Base-by-base conservation (phyloP, 164 flowering plant species). In the Magnolia changhungtana region DNA sequence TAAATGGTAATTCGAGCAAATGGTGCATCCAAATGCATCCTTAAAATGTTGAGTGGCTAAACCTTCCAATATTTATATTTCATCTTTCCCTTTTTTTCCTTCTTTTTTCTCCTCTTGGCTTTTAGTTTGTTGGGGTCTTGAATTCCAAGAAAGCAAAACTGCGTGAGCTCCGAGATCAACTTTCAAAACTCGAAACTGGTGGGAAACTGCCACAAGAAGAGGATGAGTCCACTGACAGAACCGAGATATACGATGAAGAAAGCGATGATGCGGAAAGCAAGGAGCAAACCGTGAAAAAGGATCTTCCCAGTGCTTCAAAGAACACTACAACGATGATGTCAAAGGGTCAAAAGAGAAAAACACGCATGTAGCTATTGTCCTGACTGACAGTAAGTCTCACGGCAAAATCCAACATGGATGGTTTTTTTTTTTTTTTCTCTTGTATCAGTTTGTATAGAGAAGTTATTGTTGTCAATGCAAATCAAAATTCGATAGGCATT, bases 101-200 rank as follows among this genome's bases (percentile, higher is more conserved):
- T 80, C 55, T 1, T 27, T 72, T 55, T 21, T 58, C 11, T 72
- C 65, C 24, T 27, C 63, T 84, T 67, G 13, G 61, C 67, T 76
- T 82, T 51, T 75, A 94, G 98, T 94, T 94, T 86, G 86, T 94
- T 21, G 80, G 65, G 49, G 90, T 94, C 73, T 76, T 91, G 83
- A 94, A 94, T 79, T 85, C 96, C 27, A 92, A 92, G 87, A 94
- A 94, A 79, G 86, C 90, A 74, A 94, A 94, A 82, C 88, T 94
- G 59, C 86, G 97, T 78, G 92, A 90, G 79, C 89, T 91, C 64
- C 84, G 91, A 65, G 96, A 91, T 69, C 78, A 79, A 72, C 83
- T 88, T 29, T 79, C 88, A 23, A 84, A 86, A 65, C 79, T 71
- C 72, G 78, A 74, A 37, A 68, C 75, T 50, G 52, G 72, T 20